Base-by-base conservation (phyloP, 352 stramenopile genomes). In the Globisporangium recalcitrans region DNA sequence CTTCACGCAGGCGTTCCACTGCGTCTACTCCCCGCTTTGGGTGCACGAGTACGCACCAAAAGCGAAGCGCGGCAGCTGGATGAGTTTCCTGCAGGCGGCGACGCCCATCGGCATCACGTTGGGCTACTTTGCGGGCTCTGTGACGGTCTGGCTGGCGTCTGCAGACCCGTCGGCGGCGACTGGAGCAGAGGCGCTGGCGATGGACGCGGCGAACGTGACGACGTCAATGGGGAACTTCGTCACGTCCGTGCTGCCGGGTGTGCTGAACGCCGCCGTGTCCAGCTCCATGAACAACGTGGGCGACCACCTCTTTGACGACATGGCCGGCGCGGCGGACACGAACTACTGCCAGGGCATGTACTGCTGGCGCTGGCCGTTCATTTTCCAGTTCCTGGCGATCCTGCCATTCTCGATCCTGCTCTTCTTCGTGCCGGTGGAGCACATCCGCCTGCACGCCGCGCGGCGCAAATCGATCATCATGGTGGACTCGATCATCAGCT, bases 311-410 rank as follows among this genome's bases (percentile, higher is more conserved):
- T 63, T 75, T n/a, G 69, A 78, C 52, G 68, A 73, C 40, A 64
- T 75, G 54, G 60, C 44, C n/a, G 65, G 68, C 46, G 66, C 72
- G 14, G 62, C 21, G 19, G 67, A 72, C 27, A 75, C 70, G 61
- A 74, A 70, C 32, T 57, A 87, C 22, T 94, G 85, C 58, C 63
- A 83, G 29, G 78, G 82, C 55, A 88, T 94, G 51, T 88, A 88
- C 61, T 96, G 87, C 73, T 96, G 87, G 87, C 74, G 87, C 7
- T 96, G 84, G 82, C 87, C 87, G 32, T 94, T 96, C 62, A 60
- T 96, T 31, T 73, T 85, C 49, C 83, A 96, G 63, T 87, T 91
- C 57, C 52, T 75, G 52, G 66, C 92, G 21, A 75, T 93, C 46
- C 69, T 87, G 26, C 87, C 85, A 51, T 69, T 96, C 31, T 88